A percentile compares a stretch with the other conserved stretches of the same genome.
These are phyloP conservation scores for Pterocarpus santalinus DNA, from an alignment of 306 rosid genomes.

Conservation along the genomic window DNA sequence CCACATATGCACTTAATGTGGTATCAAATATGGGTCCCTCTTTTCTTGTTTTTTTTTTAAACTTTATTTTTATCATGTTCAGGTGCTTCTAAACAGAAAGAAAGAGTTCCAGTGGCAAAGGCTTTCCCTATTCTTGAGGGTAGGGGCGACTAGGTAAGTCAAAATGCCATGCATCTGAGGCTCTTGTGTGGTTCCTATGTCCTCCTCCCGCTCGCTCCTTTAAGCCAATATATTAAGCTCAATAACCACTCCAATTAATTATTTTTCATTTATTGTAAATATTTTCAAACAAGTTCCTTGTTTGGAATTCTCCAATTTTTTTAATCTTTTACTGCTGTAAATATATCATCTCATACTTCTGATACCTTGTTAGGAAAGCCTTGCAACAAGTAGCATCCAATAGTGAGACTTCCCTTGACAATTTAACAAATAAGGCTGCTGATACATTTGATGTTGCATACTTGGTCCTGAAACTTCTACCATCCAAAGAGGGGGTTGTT, in stretches of 20 bases:
- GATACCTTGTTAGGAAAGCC: constrained; percentile 73
- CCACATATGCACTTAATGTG: not conserved
- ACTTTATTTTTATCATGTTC: constrained; percentile 39
- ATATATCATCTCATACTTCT: constrained; percentile 37
- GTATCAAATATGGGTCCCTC: no score
- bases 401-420: constrained; percentile 55
- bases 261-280: not conserved
- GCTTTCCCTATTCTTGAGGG: constrained; percentile 80
- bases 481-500: constrained; percentile 85
- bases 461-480: constrained; percentile 77
- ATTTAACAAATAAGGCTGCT: constrained; percentile 48
- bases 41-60: not conserved
- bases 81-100: constrained; percentile 89
- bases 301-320: not conserved
- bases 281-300: not conserved
- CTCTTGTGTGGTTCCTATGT: not conserved
- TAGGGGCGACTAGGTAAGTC: constrained; percentile 86
- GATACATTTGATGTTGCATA: constrained; percentile 66
- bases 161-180: constrained; percentile 17
- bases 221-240: not conserved
- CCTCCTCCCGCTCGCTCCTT: not conserved
- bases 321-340: not conserved
- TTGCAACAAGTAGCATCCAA: constrained; percentile 60
- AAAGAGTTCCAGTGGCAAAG: constrained; percentile 91
- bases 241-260: not conserved